Base-by-base conservation (phyloP, 2,329 filamentous ascomycete genomes). In the Davidsoniella australis region DNA sequence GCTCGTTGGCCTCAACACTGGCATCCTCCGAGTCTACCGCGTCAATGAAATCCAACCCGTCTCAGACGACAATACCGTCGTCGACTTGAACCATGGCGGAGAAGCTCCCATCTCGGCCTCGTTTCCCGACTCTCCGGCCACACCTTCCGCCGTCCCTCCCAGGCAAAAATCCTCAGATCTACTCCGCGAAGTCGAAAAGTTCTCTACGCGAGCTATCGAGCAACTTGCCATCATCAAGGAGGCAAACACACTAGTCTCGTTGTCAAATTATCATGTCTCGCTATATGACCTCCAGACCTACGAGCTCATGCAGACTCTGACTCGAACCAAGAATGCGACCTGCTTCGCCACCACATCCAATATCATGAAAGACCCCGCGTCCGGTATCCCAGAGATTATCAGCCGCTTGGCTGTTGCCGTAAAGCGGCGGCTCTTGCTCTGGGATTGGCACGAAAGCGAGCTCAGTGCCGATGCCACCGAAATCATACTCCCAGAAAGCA, bases 391-490 rank as follows among this genome's bases (percentile, higher is more conserved):
- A 1, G 85, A 89, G 56, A 93, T 98, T 50, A 88, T 96, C 55
- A 94, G 86, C 49, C 75, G 87, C 37, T 69, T 98, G 47, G 91
- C 87, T 5, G 89, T 98, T 9, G 87, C 87, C 4, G 85, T 95
- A 33, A 96, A 96, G 71, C 73, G 91, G 59, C 84, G 85, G 58
- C 71, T 98, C 47, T 63, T 96, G 53, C 66, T 95, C 49, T 98
- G 91, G 88, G 85, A 81, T 59, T 98, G 93, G 91, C 83, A 91
- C 58, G 88, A 94, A 62, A 91, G 87, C 69, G 91, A 96, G 66
- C 71, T 95, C 40, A 75, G 75, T 44, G 70, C 75, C 3, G 78
- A 91, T 33, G 77, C 81, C 0, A 69, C 70, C 24, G 91, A 96
- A 65, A 76, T 95, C 37, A 76, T 78, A 1, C 71, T 96, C 41